Percentiles rank a stretch among this genome's conserved stretches.
Evolutionary conservation across 176 grass and related monocot genomes (phyloP).

Genomic region (Bothriochloa decipiens): DNA sequence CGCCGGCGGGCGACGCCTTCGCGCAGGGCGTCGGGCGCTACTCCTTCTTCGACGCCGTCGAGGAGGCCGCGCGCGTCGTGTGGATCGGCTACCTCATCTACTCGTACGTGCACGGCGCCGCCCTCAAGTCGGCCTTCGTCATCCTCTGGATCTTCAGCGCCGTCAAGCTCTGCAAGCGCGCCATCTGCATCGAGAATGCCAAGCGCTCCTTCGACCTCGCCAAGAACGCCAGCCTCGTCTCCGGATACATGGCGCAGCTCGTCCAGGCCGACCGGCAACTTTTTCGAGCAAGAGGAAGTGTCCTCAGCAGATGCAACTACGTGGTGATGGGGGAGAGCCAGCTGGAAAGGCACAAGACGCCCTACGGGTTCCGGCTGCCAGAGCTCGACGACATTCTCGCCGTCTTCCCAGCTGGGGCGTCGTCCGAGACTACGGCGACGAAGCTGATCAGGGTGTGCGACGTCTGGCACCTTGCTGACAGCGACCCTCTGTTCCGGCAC

Average conservation of each 20-base stretch:
- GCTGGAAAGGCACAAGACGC: neutral
- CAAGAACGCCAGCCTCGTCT: constrained; percentile 31
- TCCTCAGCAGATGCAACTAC: constrained; percentile 28
- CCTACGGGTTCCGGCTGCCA: neutral
- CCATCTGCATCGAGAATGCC: neutral
- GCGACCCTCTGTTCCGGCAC: constrained; percentile 9
- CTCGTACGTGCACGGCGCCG: constrained; percentile 9
- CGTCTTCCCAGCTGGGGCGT: neutral
- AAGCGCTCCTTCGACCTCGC: constrained; percentile 22
- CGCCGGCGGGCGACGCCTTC: neutral
- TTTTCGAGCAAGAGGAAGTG: no score
- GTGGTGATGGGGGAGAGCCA: constrained; percentile 32
- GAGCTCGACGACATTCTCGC: neutral
- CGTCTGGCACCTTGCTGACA: constrained; percentile 32
- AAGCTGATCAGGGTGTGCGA: constrained; percentile 15
- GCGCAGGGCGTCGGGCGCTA: neutral
- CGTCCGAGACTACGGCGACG: neutral
- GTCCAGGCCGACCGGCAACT: neutral
- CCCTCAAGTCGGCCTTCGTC: constrained; percentile 16
- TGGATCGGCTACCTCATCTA: constrained; percentile 50
- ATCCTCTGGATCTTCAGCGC: constrained; percentile 40
- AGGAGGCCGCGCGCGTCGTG: constrained; percentile 29
- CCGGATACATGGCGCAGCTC: constrained; percentile 37
- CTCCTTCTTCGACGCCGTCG: constrained; percentile 27
- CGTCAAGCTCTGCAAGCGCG: neutral